Evolutionary conservation across 2,329 filamentous ascomycete genomes (phyloP), one percentile per base, ranked within the genome.

Genomic region (Ambrosiella beaveri): DNA sequence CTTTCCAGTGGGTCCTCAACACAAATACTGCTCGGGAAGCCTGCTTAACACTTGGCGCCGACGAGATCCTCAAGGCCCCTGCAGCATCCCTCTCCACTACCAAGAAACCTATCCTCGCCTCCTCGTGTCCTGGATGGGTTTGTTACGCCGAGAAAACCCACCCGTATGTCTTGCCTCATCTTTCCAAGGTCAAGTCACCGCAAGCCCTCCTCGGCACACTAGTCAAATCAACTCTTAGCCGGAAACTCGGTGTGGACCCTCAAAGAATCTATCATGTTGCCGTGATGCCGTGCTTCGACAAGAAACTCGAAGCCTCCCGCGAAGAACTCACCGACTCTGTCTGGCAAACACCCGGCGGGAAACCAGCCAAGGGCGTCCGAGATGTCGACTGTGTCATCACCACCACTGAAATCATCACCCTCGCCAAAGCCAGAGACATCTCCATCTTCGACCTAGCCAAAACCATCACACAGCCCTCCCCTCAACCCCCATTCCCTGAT

Each of bases 141-240:
- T 98, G 93, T 71, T 98, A 98, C 66, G 91, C 91, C 35, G 93
- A 98, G 69, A 97, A 98, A 73, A 97, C 91, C 58, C 93, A 98
- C 66, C 89, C 93, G 1, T 85, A 96, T 66, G 82, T 97, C 58
- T 77, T 98, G 54, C 88, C 89, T 36, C 89, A 98, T 69, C 76
- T 98, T 57, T 96, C 90, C 59, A 81, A 81, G 54, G 77, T 97
- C 62, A 98, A 97, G 69, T 96, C 90, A 4, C 91, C 93, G 12
- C 93, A 98, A 70, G 91, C 93, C 35, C 72, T 98, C 56, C 85
- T 87, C 63, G 93, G 93, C 11, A 96, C 89, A 0, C 76, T 97
- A 47, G 69, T 98, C 58, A 98, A 98, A 71, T 91, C 88, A 0
- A 80, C 86, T 0, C 72, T 98, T 40, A 88, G 85, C 69, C 81